These are phyloP conservation scores for Hyaloscypha finlandica DNA, from an alignment of 495 filamentous ascomycete species.

Conservation along the genomic window DNA sequence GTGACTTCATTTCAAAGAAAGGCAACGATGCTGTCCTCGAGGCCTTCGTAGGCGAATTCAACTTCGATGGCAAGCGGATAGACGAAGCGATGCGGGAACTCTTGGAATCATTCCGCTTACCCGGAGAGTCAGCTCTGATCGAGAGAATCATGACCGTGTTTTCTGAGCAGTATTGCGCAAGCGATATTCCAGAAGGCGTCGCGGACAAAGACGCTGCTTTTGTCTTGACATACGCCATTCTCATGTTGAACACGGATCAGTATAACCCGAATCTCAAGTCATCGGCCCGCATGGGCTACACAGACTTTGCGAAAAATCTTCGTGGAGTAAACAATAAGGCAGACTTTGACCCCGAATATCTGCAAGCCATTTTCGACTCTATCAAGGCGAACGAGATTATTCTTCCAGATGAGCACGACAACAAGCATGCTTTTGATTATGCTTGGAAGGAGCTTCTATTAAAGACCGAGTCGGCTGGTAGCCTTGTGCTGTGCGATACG, in stretches of 20 bases:
- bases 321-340: slow-evolving; percentile 83
- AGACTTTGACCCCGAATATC: slow-evolving; percentile 83
- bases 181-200: slow-evolving; percentile 70
- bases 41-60: slow-evolving; percentile 81
- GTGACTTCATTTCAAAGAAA: slow-evolving; percentile 90
- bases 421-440: slow-evolving; percentile 92
- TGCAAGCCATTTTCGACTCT: slow-evolving; percentile 85
- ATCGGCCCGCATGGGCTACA: slow-evolving; percentile 75
- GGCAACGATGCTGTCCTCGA: slow-evolving; percentile 77
- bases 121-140: slow-evolving; percentile 90
- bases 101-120: slow-evolving; percentile 89
- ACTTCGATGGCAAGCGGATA: slow-evolving; percentile 82
- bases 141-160: slow-evolving; percentile 90
- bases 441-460: slow-evolving; percentile 93
- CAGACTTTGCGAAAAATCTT: slow-evolving; percentile 83
- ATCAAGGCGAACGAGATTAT: slow-evolving; percentile 96
- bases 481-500: slow-evolving; percentile 79
- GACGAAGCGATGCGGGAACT: slow-evolving; percentile 89
- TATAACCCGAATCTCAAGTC: slow-evolving; percentile 91
- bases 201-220: slow-evolving; percentile 88
- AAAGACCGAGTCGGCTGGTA: slow-evolving; percentile 76
- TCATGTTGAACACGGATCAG: slow-evolving; percentile 92
- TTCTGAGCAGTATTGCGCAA: slow-evolving; percentile 81
- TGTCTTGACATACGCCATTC: slow-evolving; percentile 91
- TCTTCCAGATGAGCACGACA: slow-evolving; percentile 94